Evolutionary conservation across 495 filamentous ascomycete species (phyloP).

Genomic region (Penicillium pulvis): DNA sequence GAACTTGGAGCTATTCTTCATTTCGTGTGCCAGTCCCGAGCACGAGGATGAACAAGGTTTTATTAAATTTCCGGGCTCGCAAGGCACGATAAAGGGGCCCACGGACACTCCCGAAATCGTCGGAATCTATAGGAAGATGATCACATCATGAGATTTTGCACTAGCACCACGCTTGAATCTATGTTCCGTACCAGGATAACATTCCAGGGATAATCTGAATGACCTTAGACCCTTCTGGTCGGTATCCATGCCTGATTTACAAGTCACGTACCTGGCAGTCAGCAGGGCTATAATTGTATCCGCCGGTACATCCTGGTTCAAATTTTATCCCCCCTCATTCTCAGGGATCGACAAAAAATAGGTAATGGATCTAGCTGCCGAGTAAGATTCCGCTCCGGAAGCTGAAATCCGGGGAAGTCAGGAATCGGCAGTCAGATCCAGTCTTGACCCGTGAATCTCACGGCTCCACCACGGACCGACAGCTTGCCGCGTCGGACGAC

Average conservation of each 20-base stretch:
- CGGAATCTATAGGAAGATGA: too few species aligned
- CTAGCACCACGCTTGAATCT: not conserved
- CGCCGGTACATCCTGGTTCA: not conserved
- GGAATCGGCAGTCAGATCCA: constrained; percentile 1
- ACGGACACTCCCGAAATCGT: too few species aligned
- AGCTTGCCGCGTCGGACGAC: constrained; percentile 11
- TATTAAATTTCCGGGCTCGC: too few species aligned
- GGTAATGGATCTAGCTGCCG: not conserved
- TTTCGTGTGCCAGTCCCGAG: too few species aligned
- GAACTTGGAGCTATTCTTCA: too few species aligned
- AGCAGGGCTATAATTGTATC: not conserved
- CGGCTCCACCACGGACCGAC: constrained; percentile 8
- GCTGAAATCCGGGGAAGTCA: constrained; percentile 10
- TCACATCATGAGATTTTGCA: not conserved
- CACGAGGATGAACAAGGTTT: too few species aligned
- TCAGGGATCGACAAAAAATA: not conserved
- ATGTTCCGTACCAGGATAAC: not conserved
- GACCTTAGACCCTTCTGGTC: not conserved
- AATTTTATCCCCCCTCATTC: not conserved
- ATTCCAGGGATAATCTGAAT: not conserved
- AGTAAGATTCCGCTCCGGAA: constrained; percentile 1
- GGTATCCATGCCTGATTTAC: not conserved
- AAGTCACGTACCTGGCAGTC: not conserved
- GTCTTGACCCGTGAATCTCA: not conserved
- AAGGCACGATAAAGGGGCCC: too few species aligned